phyloP scores from a whole-genome alignment of 495 filamentous ascomycete genomes.

The Durotheca rogersii region DNA sequence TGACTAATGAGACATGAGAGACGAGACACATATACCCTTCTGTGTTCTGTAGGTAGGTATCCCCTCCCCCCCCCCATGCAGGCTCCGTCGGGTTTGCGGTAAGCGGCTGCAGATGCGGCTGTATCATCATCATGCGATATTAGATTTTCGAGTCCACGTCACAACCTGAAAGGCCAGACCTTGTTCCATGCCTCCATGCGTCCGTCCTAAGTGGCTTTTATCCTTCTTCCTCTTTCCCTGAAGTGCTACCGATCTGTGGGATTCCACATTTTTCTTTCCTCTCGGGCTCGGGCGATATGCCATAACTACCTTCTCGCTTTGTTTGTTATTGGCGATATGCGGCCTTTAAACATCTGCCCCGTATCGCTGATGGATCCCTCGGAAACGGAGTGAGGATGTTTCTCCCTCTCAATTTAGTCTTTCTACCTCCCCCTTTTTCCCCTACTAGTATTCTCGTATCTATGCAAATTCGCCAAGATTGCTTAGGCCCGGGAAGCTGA shows the following conservation, averaged over 20 bases:
- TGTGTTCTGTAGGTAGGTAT: too few species aligned
- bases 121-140: constrained; percentile 33
- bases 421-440: background rate
- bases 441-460: constrained; percentile 1
- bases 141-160: constrained; percentile 24
- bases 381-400: too few species aligned
- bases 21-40: constrained; percentile 3
- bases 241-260: constrained; percentile 26
- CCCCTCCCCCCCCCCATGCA: constrained; percentile 26
- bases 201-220: constrained; percentile 15
- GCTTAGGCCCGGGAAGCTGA: background rate
- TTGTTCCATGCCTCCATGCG: constrained; percentile 21
- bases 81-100: constrained; percentile 23
- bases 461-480: background rate
- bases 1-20: constrained; percentile 13
- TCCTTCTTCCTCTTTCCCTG: too few species aligned
- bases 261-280: constrained; percentile 29
- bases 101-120: constrained; percentile 33
- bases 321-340: too few species aligned
- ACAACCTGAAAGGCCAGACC: constrained; percentile 23
- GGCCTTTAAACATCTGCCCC: constrained; percentile 10
- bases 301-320: too few species aligned
- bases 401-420: too few species aligned
- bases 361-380: too few species aligned
- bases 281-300: too few species aligned